Evolutionary conservation across 345 rosid genomes (phyloP).

Genomic region (Eucalyptus erythrocorys): DNA sequence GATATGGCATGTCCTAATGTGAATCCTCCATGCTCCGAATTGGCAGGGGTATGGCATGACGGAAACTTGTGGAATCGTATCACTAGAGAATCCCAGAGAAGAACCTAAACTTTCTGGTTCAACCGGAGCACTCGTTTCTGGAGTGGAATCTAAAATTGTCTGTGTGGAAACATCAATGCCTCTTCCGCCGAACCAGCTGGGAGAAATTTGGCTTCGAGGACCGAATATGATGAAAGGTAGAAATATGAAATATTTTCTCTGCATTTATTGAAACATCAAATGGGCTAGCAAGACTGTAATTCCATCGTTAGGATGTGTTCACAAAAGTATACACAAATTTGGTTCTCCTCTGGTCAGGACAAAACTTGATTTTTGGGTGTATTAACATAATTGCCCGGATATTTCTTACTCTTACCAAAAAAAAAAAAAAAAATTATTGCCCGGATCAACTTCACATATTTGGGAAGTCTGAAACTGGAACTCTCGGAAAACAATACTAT

Average conservation of each 20-base stretch:
- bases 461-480: background rate
- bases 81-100: slow-evolving; percentile 13
- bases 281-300: background rate
- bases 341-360: background rate
- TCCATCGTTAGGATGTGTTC: background rate
- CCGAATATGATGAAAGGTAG: slow-evolving; percentile 30
- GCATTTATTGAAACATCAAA: background rate
- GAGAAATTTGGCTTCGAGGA: slow-evolving; percentile 40
- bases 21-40: background rate
- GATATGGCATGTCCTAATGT: background rate
- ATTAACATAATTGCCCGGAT: background rate
- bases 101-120: slow-evolving; percentile 12
- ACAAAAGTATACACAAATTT: background rate
- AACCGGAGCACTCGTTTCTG: slow-evolving; percentile 18
- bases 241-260: background rate
- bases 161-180: slow-evolving; percentile 6
- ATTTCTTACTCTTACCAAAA: too few species aligned
- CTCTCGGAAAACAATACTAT: background rate
- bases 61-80: slow-evolving; percentile 18
- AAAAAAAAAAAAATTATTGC: too few species aligned
- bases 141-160: slow-evolving; percentile 29
- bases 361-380: background rate
- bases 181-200: slow-evolving; percentile 21
- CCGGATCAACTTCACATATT: background rate
- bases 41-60: slow-evolving; percentile 33